These are phyloP conservation scores for Backusella parvicylindrica DNA, from an alignment of 192 early-diverging fungal genomes.

Conservation along the genomic window DNA sequence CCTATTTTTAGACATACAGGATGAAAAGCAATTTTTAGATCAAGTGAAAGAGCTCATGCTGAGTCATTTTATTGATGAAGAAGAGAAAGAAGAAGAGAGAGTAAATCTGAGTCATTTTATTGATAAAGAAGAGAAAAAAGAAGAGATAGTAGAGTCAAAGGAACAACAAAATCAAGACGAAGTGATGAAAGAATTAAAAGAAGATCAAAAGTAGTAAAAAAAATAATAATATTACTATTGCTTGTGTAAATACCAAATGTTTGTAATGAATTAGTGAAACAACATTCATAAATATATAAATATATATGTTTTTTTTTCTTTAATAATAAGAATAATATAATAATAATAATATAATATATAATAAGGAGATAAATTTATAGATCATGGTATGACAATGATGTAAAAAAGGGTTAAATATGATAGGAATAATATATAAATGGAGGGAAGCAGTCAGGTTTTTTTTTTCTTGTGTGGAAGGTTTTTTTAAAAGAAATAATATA, in stretches of 20 bases:
- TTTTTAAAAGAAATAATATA: background rate
- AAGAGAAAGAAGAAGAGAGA: background rate
- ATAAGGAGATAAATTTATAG: background rate
- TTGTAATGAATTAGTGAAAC: background rate
- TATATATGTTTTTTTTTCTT: background rate
- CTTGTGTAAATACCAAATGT: background rate
- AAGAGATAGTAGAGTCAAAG: too few relatives aligned
- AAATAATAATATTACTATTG: background rate
- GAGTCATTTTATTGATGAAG: slow-evolving; percentile 22
- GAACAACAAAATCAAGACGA: too few relatives aligned
- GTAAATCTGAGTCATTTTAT: slow-evolving; percentile 31
- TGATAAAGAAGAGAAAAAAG: background rate
- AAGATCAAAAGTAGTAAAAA: background rate
- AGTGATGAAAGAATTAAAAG: too few relatives aligned
- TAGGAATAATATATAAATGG: background rate
- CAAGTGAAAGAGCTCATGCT: slow-evolving; percentile 40
- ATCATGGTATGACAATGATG: background rate
- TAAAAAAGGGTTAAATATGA: background rate
- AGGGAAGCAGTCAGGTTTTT: background rate
- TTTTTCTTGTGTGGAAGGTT: background rate
- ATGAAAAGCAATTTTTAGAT: slow-evolving; percentile 35
- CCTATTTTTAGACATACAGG: slow-evolving; percentile 34
- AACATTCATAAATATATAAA: background rate
- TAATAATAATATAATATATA: background rate
- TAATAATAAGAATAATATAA: background rate